Base-by-base conservation (phyloP, 2,329 filamentous ascomycete genomes). In the Fonsecaea monophora region DNA sequence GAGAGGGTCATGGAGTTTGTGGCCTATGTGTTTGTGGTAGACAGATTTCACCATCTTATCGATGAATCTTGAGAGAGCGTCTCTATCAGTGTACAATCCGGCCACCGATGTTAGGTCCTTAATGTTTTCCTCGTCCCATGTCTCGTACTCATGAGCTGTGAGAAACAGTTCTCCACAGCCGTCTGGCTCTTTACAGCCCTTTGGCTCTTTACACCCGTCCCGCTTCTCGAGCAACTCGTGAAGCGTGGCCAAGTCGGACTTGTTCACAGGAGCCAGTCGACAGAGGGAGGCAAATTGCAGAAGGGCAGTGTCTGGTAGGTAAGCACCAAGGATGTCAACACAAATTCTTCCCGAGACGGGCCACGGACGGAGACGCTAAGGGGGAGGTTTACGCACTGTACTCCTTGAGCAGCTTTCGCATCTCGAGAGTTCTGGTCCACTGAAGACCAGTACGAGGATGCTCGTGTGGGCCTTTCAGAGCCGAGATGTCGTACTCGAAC, bases 41-140 rank as follows among this genome's bases (percentile, higher is more conserved):
- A 65, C 56, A 9, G 56, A 35, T 50, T 12, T 53, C 35, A 62
- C 40, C 45, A 61, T 25, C 10, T 54, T 61, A 21, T 68, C 62
- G 18, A 68, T 40, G 35, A 38, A 54, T 45, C 37, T 68, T 15
- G 65, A 56, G 37, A 64, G 53, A 1, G 34, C 40, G 35, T 68
- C 62, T 61, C 53, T 68, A 15, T 65, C 34, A 10, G 15, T 53
- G 13, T 61, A 15, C 2, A 12, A 9, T 5, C 61, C 65, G 10
- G 56, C 53, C 48, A 68, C 53, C 2, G 67, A 68, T 2, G 60
- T 62, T 55, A 68, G 30, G 56, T 68, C 67, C 15, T n/a, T 12
- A 5, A 32, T n/a, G 25, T 64, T 18, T 38, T 64, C 63, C 34
- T 64, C 60, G n/a, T 56, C 38, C 45, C 53, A 68, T n/a, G 63